Conservation (phyloP, 805 yeast genomes). For the Metschnikowia vanudenii region DNA sequence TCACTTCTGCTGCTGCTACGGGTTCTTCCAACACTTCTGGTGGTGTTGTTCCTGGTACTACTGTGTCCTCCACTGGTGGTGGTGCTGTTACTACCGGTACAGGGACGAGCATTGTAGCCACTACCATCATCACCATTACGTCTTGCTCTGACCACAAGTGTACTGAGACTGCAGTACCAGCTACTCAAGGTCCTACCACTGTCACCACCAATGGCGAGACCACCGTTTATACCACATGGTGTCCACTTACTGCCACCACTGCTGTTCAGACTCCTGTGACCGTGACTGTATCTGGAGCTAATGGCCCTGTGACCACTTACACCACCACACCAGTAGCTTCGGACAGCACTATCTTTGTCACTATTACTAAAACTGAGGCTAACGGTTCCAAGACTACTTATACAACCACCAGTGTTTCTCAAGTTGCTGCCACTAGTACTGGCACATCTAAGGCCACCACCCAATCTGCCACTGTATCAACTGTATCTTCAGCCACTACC, state of each 20-base stretch:
- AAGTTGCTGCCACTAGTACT: not conserved
- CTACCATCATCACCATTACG: constrained; percentile 31
- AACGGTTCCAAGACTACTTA: constrained; percentile 4
- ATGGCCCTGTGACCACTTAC: too few species aligned
- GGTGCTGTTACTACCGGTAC: not conserved
- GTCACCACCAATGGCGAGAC: constrained; percentile 20
- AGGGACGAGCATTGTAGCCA: constrained; percentile 1
- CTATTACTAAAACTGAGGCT: too few species aligned
- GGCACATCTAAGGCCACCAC: not conserved
- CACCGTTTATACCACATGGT: constrained; percentile 34
- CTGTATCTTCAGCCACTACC: constrained; percentile 12
- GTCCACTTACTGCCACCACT: constrained; percentile 25
- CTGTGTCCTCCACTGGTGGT: not conserved
- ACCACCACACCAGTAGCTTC: too few species aligned
- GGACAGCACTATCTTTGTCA: not conserved
- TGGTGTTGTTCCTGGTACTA: not conserved
- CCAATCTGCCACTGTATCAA: constrained; percentile 7
- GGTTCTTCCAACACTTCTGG: not conserved
- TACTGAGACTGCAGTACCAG: constrained; percentile 17
- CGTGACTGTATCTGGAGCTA: too few species aligned
- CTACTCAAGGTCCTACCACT: constrained; percentile 34
- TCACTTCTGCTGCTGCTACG: too few species aligned
- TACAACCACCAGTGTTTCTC: constrained; percentile 3
- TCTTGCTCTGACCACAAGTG: constrained; percentile 16
- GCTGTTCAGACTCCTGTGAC: not conserved